Evolutionary conservation across 495 filamentous ascomycete genomes (phyloP), one percentile per base, ranked within the genome.

Genomic region (Elasticomyces elasticus): DNA sequence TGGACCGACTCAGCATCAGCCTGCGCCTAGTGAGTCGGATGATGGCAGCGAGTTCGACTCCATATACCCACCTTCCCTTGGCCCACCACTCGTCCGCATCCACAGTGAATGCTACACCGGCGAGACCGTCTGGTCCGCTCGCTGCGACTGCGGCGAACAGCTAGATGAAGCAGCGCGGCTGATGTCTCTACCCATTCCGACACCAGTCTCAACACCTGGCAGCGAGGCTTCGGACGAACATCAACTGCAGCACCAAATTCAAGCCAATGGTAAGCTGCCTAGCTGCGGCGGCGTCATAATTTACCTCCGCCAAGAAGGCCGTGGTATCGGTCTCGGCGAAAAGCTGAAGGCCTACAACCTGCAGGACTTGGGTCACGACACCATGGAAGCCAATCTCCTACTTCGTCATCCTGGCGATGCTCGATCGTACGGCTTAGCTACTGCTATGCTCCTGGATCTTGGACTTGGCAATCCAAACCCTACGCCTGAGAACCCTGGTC

Each of bases 101-200:
- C 92, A 99, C 67, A 92, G 86, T 7, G 92, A 99, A 67, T 99
- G 92, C 73, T 99, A 99, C 68, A 99, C 92, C 0, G 92, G 92
- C 13, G 92, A 99, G 72, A 97, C 91, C 0, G 91, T 91, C 0
- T 97, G 92, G 92, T 94, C 87, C 0, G 91, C 94, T 23, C 81
- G 92, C 5, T 99, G 92, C 68, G 92, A 99, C 69, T 99, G 92
- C 66, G 92, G 92, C 25, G 94, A 97, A 69, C 92, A 99, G 67
- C 74, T 99, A 1, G 92, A 99, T 64, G 92, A 99, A 71, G 92
- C 94, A 1, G 92, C 91, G 1, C 76, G 92, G 15, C 70, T 97
- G 7, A 97, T 99, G 92, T 87, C 87, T 5, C 70, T 94, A n/a
- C 78, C 79, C 3, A 67, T 71, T 24, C 51, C 57, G 12, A 54